Conservation (phyloP, 129 eudicot species). For the Solidago caesia region DNA sequence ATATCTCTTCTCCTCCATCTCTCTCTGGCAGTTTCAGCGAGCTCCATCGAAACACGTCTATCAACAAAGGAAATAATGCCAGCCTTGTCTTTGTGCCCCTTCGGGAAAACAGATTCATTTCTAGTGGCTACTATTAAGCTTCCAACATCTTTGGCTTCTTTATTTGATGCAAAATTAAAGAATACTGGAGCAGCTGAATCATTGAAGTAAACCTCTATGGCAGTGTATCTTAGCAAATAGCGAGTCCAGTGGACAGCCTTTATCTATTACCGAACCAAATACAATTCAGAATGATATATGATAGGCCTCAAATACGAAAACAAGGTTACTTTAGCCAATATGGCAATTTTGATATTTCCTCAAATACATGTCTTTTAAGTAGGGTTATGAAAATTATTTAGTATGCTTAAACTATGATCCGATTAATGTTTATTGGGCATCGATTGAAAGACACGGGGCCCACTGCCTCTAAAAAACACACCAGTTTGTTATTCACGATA, state of each 20-base stretch:
- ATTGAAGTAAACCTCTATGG: constrained; percentile 83
- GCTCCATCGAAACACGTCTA: constrained; percentile 86
- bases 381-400: neutral
- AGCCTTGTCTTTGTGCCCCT: constrained; percentile 74
- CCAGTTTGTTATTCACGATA: neutral
- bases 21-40: constrained; percentile 94
- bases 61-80: constrained; percentile 83
- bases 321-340: neutral
- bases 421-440: neutral
- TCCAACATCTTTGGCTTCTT: constrained; percentile 92
- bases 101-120: constrained; percentile 62
- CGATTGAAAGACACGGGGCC: neutral
- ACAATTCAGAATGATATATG: neutral
- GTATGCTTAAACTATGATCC: neutral
- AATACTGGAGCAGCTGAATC: constrained; percentile 86
- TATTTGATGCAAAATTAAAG: constrained; percentile 79
- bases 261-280: constrained; percentile 47
- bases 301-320: neutral
- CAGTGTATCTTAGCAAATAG: constrained; percentile 89
- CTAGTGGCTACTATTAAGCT: constrained; percentile 71
- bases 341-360: neutral
- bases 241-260: constrained; percentile 99
- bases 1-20: constrained; percentile 99
- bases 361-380: neutral
- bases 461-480: neutral